Percentiles rank a stretch among this genome's conserved stretches.
These are phyloP conservation scores for Crucihimalaya himalaica DNA, from an alignment of 345 rosid species.

Conservation along the genomic window DNA sequence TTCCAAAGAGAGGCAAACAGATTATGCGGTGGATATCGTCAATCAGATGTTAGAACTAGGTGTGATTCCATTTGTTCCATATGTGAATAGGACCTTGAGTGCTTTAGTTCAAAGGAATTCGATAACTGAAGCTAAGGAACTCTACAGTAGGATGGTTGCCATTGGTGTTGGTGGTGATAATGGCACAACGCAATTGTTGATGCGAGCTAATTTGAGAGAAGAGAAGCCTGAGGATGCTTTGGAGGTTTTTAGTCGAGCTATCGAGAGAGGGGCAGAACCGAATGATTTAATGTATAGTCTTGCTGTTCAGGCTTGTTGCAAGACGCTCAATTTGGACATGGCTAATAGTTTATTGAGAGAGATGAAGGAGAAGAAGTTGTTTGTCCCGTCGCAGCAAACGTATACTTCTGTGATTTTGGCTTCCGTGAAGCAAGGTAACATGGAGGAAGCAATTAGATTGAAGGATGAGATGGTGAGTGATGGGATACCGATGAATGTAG, in stretches of 20 bases:
- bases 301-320: constrained; percentile 54
- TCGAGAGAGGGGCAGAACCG: constrained; percentile 53
- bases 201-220: constrained; percentile 61
- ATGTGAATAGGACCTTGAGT: constrained; percentile 46
- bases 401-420: constrained; percentile 57
- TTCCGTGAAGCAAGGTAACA: constrained; percentile 59
- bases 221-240: constrained; percentile 54
- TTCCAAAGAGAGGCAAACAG: constrained; percentile 41
- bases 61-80: constrained; percentile 40
- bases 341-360: constrained; percentile 60
- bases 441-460: constrained; percentile 63
- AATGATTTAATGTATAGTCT: constrained; percentile 48
- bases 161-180: constrained; percentile 53
- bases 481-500: constrained; percentile 60
- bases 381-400: constrained; percentile 47
- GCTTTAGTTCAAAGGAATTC: constrained; percentile 50
- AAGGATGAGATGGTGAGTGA: constrained; percentile 75
- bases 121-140: constrained; percentile 47
- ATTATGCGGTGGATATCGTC: constrained; percentile 50
- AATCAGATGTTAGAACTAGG: constrained; percentile 49
- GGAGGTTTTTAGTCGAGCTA: constrained; percentile 46
- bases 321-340: constrained; percentile 42
- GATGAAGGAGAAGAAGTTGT: constrained; percentile 56
- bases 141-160: constrained; percentile 52
- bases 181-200: constrained; percentile 44